Percentiles rank a stretch among this genome's conserved stretches.
These are phyloP conservation scores for Ampelomyces quisqualis DNA, from an alignment of 2,329 filamentous ascomycete genomes.

Conservation along the genomic window DNA sequence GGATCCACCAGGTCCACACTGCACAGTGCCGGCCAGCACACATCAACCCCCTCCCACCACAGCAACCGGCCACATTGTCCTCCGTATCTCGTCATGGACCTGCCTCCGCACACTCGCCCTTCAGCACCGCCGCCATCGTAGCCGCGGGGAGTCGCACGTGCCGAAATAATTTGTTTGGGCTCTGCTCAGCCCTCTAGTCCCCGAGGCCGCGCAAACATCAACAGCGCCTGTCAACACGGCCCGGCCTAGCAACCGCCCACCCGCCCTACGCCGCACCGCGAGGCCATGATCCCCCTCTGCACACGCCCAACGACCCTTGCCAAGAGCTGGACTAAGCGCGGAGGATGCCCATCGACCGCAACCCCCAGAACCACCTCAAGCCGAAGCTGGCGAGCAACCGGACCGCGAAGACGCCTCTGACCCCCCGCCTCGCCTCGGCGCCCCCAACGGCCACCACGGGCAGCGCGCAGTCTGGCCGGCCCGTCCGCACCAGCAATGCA, in stretches of 20 bases:
- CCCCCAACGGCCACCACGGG: slow-evolving; percentile 25
- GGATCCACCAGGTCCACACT: slow-evolving; percentile 14
- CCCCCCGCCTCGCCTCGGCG: slow-evolving; percentile 58
- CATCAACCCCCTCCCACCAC: slow-evolving; percentile 22
- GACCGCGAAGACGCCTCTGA: slow-evolving; percentile 56
- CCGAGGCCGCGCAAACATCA: slow-evolving; percentile 13
- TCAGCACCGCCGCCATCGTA: slow-evolving; percentile 14
- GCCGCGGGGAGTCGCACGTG: slow-evolving; percentile 9
- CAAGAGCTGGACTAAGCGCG: slow-evolving; percentile 15
- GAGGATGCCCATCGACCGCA: slow-evolving; percentile 44
- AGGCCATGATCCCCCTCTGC: slow-evolving; percentile 33
- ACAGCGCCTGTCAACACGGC: slow-evolving; percentile 24
- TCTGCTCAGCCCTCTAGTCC: slow-evolving; percentile 6
- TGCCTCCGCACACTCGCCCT: slow-evolving; percentile 7
- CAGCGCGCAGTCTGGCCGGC: slow-evolving; percentile 35
- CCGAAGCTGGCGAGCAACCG: slow-evolving; percentile 67
- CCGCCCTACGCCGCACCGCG: slow-evolving; percentile 24
- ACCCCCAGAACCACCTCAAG: slow-evolving; percentile 58
- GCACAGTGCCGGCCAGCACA: no score
- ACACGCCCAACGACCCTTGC: slow-evolving; percentile 16
- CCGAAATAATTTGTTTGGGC: slow-evolving; percentile 18
- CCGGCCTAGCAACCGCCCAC: slow-evolving; percentile 27
- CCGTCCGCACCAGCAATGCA: slow-evolving; percentile 29
- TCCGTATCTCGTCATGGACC: slow-evolving; percentile 21
- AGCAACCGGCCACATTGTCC: slow-evolving; percentile 15